Conservation (phyloP, 129 eudicot species). For the Lactuca sativa region DNA sequence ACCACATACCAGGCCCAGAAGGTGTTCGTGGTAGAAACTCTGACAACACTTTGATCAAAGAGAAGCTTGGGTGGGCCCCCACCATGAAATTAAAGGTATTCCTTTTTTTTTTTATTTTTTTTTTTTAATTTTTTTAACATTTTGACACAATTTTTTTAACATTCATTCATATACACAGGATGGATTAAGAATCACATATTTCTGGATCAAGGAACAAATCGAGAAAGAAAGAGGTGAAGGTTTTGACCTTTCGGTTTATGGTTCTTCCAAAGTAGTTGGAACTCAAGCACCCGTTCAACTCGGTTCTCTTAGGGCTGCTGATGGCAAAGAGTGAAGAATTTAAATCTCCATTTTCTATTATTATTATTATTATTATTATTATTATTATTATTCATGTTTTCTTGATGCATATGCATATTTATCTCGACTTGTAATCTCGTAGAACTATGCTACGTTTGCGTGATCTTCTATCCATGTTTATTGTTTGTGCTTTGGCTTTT, state of each 20-base stretch:
- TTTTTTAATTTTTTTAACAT: no score
- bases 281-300: conserved; percentile 96
- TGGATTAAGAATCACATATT: conserved; percentile 92
- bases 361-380: no score
- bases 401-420: conserved; percentile 9
- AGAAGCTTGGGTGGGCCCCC: conserved; percentile 99
- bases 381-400: conserved; percentile 9
- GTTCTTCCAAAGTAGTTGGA: conserved; percentile 94
- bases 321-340: conserved; percentile 72
- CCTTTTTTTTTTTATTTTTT: neutral
- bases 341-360: neutral
- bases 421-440: conserved; percentile 20
- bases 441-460: conserved; percentile 29
- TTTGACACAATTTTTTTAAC: no score
- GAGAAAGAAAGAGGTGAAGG: conserved; percentile 86
- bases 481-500: conserved; percentile 4
- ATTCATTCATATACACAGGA: conserved; percentile 54
- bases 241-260: conserved; percentile 64
- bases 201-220: conserved; percentile 96
- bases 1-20: conserved; percentile 97
- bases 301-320: conserved; percentile 97
- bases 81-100: conserved; percentile 84
- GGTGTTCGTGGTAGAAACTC: conserved; percentile 99
- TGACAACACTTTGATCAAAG: conserved; percentile 89
- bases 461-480: conserved; percentile 11